Percentiles rank a stretch among this genome's conserved stretches.
These are phyloP conservation scores for Mycena indigotica DNA, from an alignment of 768 basidiomycete genomes.

Conservation along the genomic window DNA sequence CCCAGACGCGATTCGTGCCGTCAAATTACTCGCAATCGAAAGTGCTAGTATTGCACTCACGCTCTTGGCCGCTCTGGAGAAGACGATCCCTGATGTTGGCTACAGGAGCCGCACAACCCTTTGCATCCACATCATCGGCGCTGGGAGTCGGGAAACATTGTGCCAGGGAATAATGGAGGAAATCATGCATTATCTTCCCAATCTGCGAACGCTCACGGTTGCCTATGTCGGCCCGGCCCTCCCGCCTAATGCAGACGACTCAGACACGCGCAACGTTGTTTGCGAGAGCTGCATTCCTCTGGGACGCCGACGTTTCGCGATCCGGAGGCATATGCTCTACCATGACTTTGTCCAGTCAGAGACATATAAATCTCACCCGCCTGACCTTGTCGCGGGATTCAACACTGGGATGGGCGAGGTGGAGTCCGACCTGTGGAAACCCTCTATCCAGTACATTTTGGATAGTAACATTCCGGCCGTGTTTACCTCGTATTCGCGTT, in stretches of 20 bases:
- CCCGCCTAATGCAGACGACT: not conserved
- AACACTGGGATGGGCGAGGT: slow-evolving; percentile 17
- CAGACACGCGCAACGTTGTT: not conserved
- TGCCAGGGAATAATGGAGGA: not conserved
- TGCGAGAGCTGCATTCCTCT: not conserved
- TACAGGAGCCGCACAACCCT: not conserved
- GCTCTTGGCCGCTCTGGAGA: not conserved
- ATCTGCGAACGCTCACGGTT: not conserved
- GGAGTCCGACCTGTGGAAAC: not conserved
- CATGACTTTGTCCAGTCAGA: slow-evolving; percentile 8
- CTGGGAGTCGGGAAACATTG: not conserved
- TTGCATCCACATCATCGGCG: slow-evolving; percentile 1
- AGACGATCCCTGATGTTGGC: not conserved
- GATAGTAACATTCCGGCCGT: slow-evolving; percentile 3
- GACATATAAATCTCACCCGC: not conserved
- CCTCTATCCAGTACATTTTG: slow-evolving; percentile 3
- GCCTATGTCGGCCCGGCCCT: not conserved
- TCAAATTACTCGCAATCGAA: not conserved
- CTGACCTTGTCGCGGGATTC: slow-evolving; percentile 11
- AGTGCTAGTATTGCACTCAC: not conserved
- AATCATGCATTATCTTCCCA: not conserved
- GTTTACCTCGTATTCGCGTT: slow-evolving; percentile 3
- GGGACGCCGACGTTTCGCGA: not conserved
- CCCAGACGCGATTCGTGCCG: not conserved
- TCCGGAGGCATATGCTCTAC: slow-evolving; percentile 1